Percentiles rank a stretch among this genome's conserved stretches.
phyloP scores from a whole-genome alignment of 2,329 filamentous ascomycete genomes.

The Septoria linicola region DNA sequence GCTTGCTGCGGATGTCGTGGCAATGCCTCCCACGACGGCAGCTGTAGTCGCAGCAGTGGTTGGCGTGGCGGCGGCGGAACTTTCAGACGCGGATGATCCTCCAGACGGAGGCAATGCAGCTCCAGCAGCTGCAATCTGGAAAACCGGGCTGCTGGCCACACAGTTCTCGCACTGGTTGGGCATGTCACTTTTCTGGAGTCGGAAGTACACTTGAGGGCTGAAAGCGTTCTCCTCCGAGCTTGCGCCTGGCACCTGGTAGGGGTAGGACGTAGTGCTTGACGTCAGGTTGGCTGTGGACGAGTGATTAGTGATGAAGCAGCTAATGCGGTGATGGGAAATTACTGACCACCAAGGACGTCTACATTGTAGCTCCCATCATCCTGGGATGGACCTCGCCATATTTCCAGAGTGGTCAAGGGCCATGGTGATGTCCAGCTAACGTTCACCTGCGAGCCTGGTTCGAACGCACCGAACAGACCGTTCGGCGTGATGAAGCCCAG shows the following conservation, averaged over 20 bases:
- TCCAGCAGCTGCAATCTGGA: constrained; percentile 6
- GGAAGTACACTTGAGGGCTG: constrained; percentile 8
- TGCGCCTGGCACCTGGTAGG: constrained; percentile 3
- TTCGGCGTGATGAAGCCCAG: constrained; percentile 14
- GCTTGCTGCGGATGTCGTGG: neutral
- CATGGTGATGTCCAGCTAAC: constrained; percentile 23
- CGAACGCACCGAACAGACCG: constrained; percentile 3
- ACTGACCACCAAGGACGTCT: constrained; percentile 20
- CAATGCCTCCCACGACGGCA: constrained; percentile 1
- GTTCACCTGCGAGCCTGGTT: constrained; percentile 16
- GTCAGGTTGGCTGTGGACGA: neutral
- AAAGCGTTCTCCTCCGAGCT: constrained; percentile 1
- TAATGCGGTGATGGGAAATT: neutral
- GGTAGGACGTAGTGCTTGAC: constrained; percentile 4
- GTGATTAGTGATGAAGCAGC: neutral
- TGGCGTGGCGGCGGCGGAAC: constrained; percentile 2
- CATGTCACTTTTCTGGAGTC: constrained; percentile 12
- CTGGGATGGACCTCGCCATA: constrained; percentile 15
- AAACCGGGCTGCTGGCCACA: constrained; percentile 7
- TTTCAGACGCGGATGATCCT: constrained; percentile 7
- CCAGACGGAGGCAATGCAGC: neutral
- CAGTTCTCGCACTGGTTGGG: constrained; percentile 15
- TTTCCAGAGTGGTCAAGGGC: constrained; percentile 17
- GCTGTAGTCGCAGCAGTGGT: constrained; percentile 3
- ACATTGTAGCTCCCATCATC: constrained; percentile 17